These are phyloP conservation scores for Protea cynaroides DNA, from an alignment of 164 flowering plant genomes.

Conservation along the genomic window DNA sequence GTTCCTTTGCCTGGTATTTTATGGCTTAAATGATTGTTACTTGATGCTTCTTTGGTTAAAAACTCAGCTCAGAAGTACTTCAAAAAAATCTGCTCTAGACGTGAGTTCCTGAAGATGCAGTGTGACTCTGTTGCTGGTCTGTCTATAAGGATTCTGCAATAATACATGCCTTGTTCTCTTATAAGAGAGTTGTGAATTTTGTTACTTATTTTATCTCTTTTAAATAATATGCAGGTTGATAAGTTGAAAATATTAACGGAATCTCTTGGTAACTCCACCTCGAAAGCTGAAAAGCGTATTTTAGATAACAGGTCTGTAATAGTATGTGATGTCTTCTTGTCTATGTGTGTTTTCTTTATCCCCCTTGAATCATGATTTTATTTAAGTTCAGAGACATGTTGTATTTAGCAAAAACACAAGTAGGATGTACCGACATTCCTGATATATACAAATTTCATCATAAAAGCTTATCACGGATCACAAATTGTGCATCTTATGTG, in stretches of 20 bases:
- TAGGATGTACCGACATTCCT: too few species aligned
- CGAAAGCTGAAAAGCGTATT: conserved; percentile 76
- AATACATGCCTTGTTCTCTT: neutral
- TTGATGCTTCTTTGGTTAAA: neutral
- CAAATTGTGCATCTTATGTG: too few species aligned
- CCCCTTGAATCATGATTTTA: too few species aligned
- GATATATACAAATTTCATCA: too few species aligned
- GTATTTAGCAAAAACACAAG: too few species aligned
- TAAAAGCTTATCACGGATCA: too few species aligned
- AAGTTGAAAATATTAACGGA: conserved; percentile 73
- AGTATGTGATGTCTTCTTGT: conserved; percentile 1
- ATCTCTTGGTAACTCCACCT: conserved; percentile 68
- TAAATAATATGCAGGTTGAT: conserved; percentile 48
- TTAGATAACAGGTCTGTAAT: conserved; percentile 56
- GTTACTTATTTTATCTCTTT: conserved; percentile 1
- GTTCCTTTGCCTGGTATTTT: neutral
- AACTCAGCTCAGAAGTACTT: neutral
- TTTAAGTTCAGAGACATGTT: too few species aligned
- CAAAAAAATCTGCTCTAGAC: too few species aligned
- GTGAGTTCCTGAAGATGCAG: too few species aligned
- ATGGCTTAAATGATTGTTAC: neutral
- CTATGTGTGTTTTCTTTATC: neutral
- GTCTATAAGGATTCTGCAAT: neutral
- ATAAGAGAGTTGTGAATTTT: neutral
- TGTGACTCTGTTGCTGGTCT: neutral